Percentiles rank a stretch among this genome's conserved stretches.
phyloP scores from a whole-genome alignment of 805 yeast species.

The Myxozyma udenii region DNA sequence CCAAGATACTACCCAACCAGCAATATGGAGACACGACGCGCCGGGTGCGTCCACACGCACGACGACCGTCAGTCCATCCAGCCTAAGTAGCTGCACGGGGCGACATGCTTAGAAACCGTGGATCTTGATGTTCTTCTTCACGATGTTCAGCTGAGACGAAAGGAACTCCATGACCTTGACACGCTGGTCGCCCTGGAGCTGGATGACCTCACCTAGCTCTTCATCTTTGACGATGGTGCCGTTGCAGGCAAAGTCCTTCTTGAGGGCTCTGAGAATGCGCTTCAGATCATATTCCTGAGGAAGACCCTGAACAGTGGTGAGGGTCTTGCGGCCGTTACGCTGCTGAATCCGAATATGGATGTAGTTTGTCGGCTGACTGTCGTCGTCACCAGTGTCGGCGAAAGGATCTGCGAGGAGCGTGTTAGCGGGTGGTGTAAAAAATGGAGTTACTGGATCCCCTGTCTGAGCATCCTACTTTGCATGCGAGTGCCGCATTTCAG shows the following conservation, averaged over 20 bases:
- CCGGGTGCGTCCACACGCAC: neutral
- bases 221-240: conserved; percentile 97
- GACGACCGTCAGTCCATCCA: neutral
- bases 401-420: conserved; percentile 63
- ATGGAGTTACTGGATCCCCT: too few species aligned
- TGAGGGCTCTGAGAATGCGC: conserved; percentile 86
- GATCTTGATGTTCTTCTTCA: conserved; percentile 94
- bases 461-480: too few species aligned
- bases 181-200: conserved; percentile 98
- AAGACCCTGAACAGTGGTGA: conserved; percentile 97
- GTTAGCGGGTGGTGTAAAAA: neutral
- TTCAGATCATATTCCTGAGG: conserved; percentile 93
- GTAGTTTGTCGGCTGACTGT: conserved; percentile 88
- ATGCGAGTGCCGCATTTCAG: too few species aligned
- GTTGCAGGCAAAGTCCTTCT: conserved; percentile 98
- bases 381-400: conserved; percentile 99
- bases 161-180: conserved; percentile 91
- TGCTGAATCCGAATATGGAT: conserved; percentile 96
- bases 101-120: conserved; percentile 76
- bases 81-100: conserved; percentile 4
- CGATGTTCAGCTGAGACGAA: conserved; percentile 78
- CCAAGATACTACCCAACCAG: too few species aligned
- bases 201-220: conserved; percentile 94
- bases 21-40: neutral
- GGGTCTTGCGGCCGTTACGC: conserved; percentile 98